Percentiles rank a stretch among this genome's conserved stretches.
Evolutionary conservation across 2,329 filamentous ascomycete species (phyloP).

Genomic region (Ambrosiella beaveri): DNA sequence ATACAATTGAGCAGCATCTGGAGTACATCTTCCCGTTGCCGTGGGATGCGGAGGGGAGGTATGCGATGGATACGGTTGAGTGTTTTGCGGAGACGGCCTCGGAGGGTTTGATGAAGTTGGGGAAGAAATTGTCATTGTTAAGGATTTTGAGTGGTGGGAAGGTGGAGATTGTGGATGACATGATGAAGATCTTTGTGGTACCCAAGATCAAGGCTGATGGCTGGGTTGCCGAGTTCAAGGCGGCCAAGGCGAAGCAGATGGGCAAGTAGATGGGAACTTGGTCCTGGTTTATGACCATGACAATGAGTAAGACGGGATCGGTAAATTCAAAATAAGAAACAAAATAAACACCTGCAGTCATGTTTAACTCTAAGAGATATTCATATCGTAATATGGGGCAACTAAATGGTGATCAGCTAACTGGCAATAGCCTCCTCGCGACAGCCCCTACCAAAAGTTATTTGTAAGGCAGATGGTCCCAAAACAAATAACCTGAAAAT

Average conservation of each 20-base stretch:
- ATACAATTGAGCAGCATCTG: conserved; percentile 60
- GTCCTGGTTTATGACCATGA: background rate
- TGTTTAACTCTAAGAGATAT: background rate
- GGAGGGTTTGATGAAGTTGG: conserved; percentile 75
- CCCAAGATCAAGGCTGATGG: conserved; percentile 48
- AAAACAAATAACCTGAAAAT: too few species aligned
- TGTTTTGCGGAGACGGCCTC: conserved; percentile 73
- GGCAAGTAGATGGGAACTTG: conserved; percentile 10
- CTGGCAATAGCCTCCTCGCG: too few species aligned
- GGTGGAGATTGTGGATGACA: conserved; percentile 72
- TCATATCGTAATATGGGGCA: too few species aligned
- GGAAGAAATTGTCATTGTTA: conserved; percentile 63
- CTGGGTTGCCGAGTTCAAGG: conserved; percentile 82
- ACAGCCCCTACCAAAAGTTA: too few species aligned
- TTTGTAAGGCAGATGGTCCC: too few species aligned
- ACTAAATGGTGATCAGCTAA: too few species aligned
- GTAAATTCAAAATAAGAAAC: background rate
- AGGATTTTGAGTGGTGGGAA: conserved; percentile 60
- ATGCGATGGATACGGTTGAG: conserved; percentile 50
- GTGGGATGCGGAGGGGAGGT: conserved; percentile 60
- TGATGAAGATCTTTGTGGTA: conserved; percentile 69
- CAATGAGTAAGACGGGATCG: conserved; percentile 7
- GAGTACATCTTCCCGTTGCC: conserved; percentile 73
- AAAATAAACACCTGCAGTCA: background rate
- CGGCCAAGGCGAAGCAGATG: conserved; percentile 39